Evolutionary conservation across 2,329 filamentous ascomycete genomes (phyloP).

Genomic region (Penicillium sp.): DNA sequence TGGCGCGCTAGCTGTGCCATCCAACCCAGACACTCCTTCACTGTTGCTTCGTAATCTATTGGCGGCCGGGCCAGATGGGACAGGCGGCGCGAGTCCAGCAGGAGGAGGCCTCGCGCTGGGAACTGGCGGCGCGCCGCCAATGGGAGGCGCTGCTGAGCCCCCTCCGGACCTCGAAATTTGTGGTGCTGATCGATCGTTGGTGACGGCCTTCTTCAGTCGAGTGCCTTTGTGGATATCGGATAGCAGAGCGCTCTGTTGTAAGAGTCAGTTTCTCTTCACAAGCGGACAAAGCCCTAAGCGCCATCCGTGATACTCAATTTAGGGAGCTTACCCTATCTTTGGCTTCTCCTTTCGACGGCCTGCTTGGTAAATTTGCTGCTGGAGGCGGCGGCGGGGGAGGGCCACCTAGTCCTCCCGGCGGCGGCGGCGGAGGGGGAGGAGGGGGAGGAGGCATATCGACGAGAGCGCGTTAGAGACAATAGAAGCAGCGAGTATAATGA

Average conservation of each 20-base stretch:
- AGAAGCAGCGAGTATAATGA: constrained; percentile 1
- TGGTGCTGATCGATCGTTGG: constrained; percentile 90
- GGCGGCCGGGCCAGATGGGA: constrained; percentile 51
- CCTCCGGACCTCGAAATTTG: constrained; percentile 58
- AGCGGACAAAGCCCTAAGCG: neutral
- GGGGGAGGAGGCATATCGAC: constrained; percentile 51
- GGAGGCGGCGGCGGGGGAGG: constrained; percentile 63
- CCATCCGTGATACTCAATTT: neutral
- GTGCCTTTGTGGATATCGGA: constrained; percentile 82
- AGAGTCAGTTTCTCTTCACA: constrained; percentile 9
- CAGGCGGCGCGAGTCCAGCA: constrained; percentile 31
- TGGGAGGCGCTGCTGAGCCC: constrained; percentile 58
- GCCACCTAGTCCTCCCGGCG: constrained; percentile 56
- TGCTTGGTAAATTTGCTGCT: constrained; percentile 50
- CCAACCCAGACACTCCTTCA: constrained; percentile 51
- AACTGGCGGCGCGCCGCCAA: constrained; percentile 78
- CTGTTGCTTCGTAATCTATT: constrained; percentile 81
- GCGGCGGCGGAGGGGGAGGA: constrained; percentile 67
- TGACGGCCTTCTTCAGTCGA: constrained; percentile 76
- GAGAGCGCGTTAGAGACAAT: constrained; percentile 11
- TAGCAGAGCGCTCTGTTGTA: constrained; percentile 72
- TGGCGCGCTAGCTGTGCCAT: constrained; percentile 50
- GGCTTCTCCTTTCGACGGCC: constrained; percentile 55
- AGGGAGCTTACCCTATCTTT: constrained; percentile 60
- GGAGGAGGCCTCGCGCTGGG: constrained; percentile 49